Evolutionary conservation across 176 grass and related monocot genomes (phyloP).

Genomic region (Eragrostis curvula): DNA sequence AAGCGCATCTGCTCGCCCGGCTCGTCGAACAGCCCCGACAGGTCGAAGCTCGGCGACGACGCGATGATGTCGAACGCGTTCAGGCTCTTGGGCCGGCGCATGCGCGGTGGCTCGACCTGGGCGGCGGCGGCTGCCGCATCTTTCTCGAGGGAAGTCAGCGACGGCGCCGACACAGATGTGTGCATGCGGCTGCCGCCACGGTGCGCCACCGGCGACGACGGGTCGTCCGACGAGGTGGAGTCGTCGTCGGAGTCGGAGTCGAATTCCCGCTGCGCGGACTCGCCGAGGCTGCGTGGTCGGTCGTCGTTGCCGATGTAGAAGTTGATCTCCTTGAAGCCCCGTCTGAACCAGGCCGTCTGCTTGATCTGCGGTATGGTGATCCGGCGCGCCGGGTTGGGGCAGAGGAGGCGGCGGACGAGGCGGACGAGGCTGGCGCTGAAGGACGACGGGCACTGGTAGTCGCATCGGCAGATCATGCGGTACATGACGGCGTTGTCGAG

Average conservation of each 20-base stretch:
- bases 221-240: constrained; percentile 20
- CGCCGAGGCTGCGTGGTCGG: constrained; percentile 31
- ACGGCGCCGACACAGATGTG: constrained; percentile 42
- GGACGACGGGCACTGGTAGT: constrained; percentile 56
- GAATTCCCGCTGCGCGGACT: neutral
- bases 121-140: neutral
- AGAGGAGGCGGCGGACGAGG: constrained; percentile 43
- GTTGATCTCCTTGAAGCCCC: constrained; percentile 51
- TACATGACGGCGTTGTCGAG: constrained; percentile 24
- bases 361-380: constrained; percentile 59
- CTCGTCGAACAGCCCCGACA: constrained; percentile 69
- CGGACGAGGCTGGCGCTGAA: constrained; percentile 41
- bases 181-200: constrained; percentile 15
- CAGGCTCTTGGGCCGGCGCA: constrained; percentile 51
- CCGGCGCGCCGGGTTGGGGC: constrained; percentile 38
- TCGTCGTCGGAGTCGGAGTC: constrained; percentile 32
- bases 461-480: constrained; percentile 44
- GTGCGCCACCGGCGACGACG: neutral
- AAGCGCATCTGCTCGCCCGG: constrained; percentile 53
- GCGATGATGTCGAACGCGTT: constrained; percentile 75
- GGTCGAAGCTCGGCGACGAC: constrained; percentile 58
- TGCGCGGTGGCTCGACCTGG: neutral
- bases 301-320: constrained; percentile 62
- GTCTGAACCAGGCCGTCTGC: constrained; percentile 59
- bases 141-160: neutral